Evolutionary conservation across 345 rosid species (phyloP).

Genomic region (Clausena lansium): DNA sequence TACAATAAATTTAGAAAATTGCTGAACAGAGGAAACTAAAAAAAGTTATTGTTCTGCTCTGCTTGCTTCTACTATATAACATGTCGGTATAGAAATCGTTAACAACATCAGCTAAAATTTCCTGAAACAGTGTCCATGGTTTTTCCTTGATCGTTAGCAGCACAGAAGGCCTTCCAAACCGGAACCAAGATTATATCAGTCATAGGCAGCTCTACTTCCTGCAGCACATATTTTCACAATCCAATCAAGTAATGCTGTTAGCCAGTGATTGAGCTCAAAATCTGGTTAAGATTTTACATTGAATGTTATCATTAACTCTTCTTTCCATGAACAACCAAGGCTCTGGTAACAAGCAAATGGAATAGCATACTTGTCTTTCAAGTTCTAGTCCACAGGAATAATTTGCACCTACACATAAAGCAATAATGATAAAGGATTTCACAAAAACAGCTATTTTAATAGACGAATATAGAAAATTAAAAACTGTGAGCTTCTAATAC

Average conservation of each 20-base stretch:
- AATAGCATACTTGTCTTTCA: conserved; percentile 22
- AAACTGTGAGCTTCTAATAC: not conserved
- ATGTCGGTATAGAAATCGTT: not conserved
- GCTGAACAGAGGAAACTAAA: too few species aligned
- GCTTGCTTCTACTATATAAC: too few species aligned
- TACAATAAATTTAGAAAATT: too few species aligned
- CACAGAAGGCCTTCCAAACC: conserved; percentile 28
- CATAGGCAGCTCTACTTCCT: conserved; percentile 25
- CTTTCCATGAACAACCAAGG: not conserved
- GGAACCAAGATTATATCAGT: conserved; percentile 21
- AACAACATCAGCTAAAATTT: not conserved
- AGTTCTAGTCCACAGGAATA: conserved; percentile 28
- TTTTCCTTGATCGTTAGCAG: not conserved
- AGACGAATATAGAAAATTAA: not conserved
- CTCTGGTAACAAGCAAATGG: conserved; percentile 32
- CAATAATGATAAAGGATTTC: not conserved
- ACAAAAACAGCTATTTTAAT: not conserved
- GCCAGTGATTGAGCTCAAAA: not conserved
- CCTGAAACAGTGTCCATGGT: not conserved
- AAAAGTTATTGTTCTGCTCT: too few species aligned
- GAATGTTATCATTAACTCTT: not conserved
- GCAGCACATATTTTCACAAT: not conserved
- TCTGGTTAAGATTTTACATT: conserved; percentile 14
- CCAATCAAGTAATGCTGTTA: not conserved
- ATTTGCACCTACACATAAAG: not conserved